Evolutionary conservation across 148 eudicot species (phyloP), one percentile per base, ranked within the genome.

Genomic region (Polygonum aviculare): DNA sequence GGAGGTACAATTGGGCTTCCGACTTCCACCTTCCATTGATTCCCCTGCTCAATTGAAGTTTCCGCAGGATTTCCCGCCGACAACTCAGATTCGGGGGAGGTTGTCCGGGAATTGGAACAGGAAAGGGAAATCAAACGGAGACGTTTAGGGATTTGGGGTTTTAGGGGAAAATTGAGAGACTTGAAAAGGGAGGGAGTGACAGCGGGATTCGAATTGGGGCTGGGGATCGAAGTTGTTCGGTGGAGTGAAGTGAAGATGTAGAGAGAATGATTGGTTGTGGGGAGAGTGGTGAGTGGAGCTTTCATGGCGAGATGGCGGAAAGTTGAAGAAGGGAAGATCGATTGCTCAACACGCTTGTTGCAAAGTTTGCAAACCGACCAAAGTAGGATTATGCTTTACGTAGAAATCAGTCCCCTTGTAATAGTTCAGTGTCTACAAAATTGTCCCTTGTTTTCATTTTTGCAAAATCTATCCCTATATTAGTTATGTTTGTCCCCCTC

Each of bases 1-100:
- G 84, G 78, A 15, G 87, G 87, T 52, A 79, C 41, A 54, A 26
- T 74, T 73, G 90, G 87, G 82, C 75, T 88, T 60, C 77, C 75
- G 50, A 88, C 80, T 81, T 85, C 84, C 41, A 82, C 78, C 38
- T 75, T 54, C 74, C 67, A 83, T 33, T 45, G 78, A 76, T 65
- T 69, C 40, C 51, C 74, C 4, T 57, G 49, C 45, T 74, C 79
- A 12, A 33, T 39, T 12, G 45, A 50, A 22, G 79, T 5, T 7
- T 75, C 83, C 14, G 51, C 55, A 48, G n/a, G 77, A 78, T 5
- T 63, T 9, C 3, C 22, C 22, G 8, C 19, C 54, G 81, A 31
- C 9, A 44, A 15, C 26, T 21, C 54, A 39, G 78, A 57, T 33
- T 54, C 31, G 0, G 45, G 69, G 16, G 76, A 62, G 18, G 78